A percentile compares a stretch with the other conserved stretches of the same genome.
phyloP scores from a whole-genome alignment of 2,329 filamentous ascomycete genomes.

The Penicillium griseofulvum region DNA sequence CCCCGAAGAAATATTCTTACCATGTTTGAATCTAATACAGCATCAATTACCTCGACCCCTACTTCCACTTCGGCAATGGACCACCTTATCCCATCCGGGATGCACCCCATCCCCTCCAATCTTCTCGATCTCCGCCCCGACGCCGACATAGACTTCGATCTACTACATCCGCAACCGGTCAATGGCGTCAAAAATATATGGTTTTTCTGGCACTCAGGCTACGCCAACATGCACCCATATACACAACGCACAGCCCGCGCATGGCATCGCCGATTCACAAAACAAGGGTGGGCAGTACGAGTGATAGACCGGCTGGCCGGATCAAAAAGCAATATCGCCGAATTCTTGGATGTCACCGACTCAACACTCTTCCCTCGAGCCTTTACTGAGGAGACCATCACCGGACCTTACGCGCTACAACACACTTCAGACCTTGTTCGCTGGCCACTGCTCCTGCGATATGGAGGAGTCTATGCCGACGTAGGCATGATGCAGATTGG shows the following conservation, averaged over 20 bases:
- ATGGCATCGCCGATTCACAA: constrained; percentile 55
- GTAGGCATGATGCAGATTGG: constrained; percentile 58
- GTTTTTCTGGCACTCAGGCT: constrained; percentile 59
- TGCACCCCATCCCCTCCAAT: constrained; percentile 43
- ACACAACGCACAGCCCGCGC: constrained; percentile 53
- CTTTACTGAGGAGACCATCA: constrained; percentile 51
- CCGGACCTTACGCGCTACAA: constrained; percentile 52
- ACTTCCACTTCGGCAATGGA: not conserved
- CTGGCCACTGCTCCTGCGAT: constrained; percentile 55
- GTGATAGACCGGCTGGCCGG: constrained; percentile 48
- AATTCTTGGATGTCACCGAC: constrained; percentile 50
- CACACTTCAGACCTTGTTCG: constrained; percentile 60
- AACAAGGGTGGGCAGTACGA: constrained; percentile 54
- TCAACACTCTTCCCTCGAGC: constrained; percentile 47
- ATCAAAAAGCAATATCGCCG: constrained; percentile 50
- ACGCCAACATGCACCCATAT: constrained; percentile 51
- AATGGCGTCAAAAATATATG: constrained; percentile 52
- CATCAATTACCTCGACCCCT: not conserved
- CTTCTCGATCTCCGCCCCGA: constrained; percentile 49
- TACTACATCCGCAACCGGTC: constrained; percentile 43
- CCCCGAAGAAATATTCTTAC: too few species aligned
- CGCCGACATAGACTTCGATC: constrained; percentile 44
- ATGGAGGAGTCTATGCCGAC: constrained; percentile 60
- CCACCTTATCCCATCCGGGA: constrained; percentile 34
- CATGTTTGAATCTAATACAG: not conserved